Base-by-base conservation (phyloP, 1,284 basidiomycete genomes). In the Ganoderma multipileum region DNA sequence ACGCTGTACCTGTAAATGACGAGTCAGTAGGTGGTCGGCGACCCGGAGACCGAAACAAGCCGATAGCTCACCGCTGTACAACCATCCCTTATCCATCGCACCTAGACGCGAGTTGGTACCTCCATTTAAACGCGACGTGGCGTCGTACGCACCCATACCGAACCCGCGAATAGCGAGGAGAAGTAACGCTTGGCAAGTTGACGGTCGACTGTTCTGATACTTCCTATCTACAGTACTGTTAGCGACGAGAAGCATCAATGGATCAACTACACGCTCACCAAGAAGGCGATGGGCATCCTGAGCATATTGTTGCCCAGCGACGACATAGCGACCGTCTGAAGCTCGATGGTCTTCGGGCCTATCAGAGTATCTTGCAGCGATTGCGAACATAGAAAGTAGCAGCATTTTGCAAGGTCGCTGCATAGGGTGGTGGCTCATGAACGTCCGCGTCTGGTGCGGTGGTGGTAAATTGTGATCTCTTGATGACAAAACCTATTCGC, bases 91-190 rank as follows among this genome's bases (percentile, higher is more conserved):
- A 69, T 93, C 91, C 91, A 94, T 93, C 3, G 85, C 86, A 44
- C 88, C 84, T 85, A 23, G 69, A 36, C 54, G 23, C 30, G 5
- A 47, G 59, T 69, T 54, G 3, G 54, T 38, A n/a, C 3, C 3
- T 47, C 8, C 20, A 38, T 38, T 33, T 8, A 4, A 64, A 58
- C 64, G 60, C n/a, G 0, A 26, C 39, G 52, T 61, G 33, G 33
- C 50, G 18, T 55, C 73, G 2, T 3, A 72, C 77, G 41, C 72
- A 85, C 90, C 93, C 55, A 94, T 89, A 14, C 94, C 95, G 76
- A 95, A 92, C 80, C 95, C 94, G 12, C 94, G 86, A 77, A 93
- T 89, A 1, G 93, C 92, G 16, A 95, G 80, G 11, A 96, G 84
- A 30, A 96, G 81, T n/a, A 96, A 78, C 3, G 94, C 85, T 75